Evolutionary conservation across 208 protist species (phyloP).

Genomic region (Herpetomonas tarakana): DNA sequence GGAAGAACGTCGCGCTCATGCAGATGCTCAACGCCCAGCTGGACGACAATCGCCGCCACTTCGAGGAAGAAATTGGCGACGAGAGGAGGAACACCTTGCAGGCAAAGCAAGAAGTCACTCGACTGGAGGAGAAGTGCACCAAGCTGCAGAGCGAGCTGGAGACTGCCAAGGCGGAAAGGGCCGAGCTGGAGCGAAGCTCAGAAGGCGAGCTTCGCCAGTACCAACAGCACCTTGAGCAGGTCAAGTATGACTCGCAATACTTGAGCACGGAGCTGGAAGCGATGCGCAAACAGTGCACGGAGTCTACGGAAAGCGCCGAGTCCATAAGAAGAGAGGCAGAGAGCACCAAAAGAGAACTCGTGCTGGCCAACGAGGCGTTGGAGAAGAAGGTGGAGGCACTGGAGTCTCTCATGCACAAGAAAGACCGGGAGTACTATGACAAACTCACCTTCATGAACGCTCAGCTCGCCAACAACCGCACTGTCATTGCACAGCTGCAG

Average conservation of each 20-base stretch:
- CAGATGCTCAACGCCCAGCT: constrained; percentile 83
- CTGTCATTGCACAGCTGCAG: constrained; percentile 64
- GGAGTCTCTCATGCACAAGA: constrained; percentile 51
- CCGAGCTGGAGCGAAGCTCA: constrained; percentile 24
- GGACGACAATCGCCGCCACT: constrained; percentile 65
- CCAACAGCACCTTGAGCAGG: constrained; percentile 75
- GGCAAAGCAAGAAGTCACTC: constrained; percentile 34
- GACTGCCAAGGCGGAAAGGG: constrained; percentile 26
- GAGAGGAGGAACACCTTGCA: constrained; percentile 25
- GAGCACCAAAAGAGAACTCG: constrained; percentile 24
- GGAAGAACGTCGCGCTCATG: constrained; percentile 82
- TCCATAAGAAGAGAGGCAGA: constrained; percentile 18
- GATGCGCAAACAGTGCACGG: constrained; percentile 31
- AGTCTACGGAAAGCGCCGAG: constrained; percentile 34
- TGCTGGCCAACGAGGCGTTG: constrained; percentile 58
- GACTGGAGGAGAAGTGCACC: constrained; percentile 32
- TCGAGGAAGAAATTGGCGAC: constrained; percentile 53
- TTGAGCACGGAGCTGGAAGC: constrained; percentile 61
- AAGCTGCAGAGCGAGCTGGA: constrained; percentile 51
- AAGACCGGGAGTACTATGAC: constrained; percentile 80
- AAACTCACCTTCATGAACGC: constrained; percentile 87
- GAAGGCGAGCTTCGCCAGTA: constrained; percentile 63
- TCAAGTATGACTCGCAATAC: constrained; percentile 80
- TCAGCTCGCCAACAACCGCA: constrained; percentile 79
- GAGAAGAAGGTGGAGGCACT: constrained; percentile 66